A percentile compares a stretch with the other conserved stretches of the same genome.
phyloP scores from a whole-genome alignment of 2,329 filamentous ascomycete genomes.

The Drechslerella coelobrocha region DNA sequence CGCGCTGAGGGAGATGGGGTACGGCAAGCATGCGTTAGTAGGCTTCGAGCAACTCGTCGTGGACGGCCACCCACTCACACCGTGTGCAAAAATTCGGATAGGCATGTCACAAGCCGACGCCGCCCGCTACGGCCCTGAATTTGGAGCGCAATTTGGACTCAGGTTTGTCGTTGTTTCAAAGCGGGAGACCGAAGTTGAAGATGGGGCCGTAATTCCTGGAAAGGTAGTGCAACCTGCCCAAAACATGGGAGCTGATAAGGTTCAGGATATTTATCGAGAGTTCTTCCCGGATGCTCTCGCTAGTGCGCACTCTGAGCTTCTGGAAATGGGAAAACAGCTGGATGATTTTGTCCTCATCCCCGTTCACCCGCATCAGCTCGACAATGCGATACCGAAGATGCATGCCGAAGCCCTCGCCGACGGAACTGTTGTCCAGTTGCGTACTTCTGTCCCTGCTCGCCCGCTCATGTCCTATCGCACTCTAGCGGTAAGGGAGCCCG shows the following conservation, averaged over 20 bases:
- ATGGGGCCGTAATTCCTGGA: background rate
- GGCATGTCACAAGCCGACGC: slow-evolving; percentile 26
- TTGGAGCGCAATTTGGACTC: slow-evolving; percentile 17
- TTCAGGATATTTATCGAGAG: background rate
- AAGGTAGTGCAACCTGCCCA: slow-evolving; percentile 1
- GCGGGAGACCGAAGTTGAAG: slow-evolving; percentile 15
- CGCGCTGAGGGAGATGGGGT: slow-evolving; percentile 8
- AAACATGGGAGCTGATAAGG: slow-evolving; percentile 9
- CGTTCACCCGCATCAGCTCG: slow-evolving; percentile 29
- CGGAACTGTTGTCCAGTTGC: slow-evolving; percentile 3
- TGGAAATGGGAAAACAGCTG: slow-evolving; percentile 3
- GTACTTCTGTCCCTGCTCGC: slow-evolving; percentile 9
- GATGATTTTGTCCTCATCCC: slow-evolving; percentile 19
- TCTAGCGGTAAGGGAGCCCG: slow-evolving; percentile 5
- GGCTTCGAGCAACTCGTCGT: slow-evolving; percentile 32
- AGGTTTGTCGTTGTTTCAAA: slow-evolving; percentile 24
- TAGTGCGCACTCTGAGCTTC: slow-evolving; percentile 4
- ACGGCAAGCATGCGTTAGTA: slow-evolving; percentile 29
- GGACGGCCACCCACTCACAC: slow-evolving; percentile 30
- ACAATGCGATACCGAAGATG: slow-evolving; percentile 29
- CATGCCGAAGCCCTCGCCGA: slow-evolving; percentile 11
- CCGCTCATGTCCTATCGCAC: slow-evolving; percentile 29
- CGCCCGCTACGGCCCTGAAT: slow-evolving; percentile 21
- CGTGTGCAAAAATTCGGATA: slow-evolving; percentile 15
- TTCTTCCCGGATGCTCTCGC: slow-evolving; percentile 6